Conservation (phyloP, 2,329 filamentous ascomycete genomes). For the Sclerotinia borealis region DNA sequence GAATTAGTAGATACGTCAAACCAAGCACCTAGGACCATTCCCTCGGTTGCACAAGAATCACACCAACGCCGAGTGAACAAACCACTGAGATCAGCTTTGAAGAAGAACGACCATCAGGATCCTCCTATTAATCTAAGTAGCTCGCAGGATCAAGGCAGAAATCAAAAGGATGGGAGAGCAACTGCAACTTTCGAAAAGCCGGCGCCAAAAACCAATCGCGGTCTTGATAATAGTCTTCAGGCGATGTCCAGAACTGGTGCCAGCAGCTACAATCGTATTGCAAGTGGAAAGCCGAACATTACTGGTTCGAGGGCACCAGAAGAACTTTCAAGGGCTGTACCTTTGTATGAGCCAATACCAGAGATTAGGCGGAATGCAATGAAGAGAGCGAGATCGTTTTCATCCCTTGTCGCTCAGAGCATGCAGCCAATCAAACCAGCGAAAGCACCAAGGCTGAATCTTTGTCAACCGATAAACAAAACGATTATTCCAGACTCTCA, state of each 20-base stretch:
- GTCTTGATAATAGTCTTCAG: background rate
- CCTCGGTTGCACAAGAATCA: slow-evolving; percentile 6
- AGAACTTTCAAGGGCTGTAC: background rate
- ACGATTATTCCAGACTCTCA: slow-evolving; percentile 14
- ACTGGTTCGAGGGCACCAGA: background rate
- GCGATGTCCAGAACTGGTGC: background rate
- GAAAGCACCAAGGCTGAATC: slow-evolving; percentile 9
- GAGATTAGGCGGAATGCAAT: slow-evolving; percentile 5
- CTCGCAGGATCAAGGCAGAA: background rate
- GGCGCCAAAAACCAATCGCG: background rate
- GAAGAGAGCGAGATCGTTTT: slow-evolving; percentile 13
- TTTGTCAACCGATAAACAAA: background rate
- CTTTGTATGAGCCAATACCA: background rate
- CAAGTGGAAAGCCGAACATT: background rate
- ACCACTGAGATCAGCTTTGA: slow-evolving; percentile 15
- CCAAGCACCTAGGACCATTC: background rate
- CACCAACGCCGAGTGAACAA: background rate
- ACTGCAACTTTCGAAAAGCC: background rate
- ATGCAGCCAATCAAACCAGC: background rate
- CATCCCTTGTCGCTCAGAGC: background rate
- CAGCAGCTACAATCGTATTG: slow-evolving; percentile 11
- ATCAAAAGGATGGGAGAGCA: background rate
- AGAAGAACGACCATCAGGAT: background rate
- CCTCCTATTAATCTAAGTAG: background rate
- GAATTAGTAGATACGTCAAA: background rate